A percentile compares a stretch with the other conserved stretches of the same genome.
Conservation (phyloP, 345 rosid species). For the Camelina hispida region DNA sequence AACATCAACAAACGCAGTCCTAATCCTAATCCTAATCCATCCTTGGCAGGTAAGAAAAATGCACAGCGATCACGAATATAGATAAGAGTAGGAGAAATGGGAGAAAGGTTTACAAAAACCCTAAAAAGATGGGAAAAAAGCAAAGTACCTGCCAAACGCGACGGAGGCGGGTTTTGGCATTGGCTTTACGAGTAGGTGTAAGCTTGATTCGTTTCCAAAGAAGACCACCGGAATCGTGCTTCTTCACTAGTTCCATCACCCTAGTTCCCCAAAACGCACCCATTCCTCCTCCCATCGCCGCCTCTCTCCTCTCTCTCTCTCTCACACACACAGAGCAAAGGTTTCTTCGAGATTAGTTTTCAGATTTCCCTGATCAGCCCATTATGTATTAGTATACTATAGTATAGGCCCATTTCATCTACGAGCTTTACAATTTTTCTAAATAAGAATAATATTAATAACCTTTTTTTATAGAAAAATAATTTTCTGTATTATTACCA, state of each 20-base stretch:
- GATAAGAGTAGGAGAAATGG: neutral
- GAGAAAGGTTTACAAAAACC: conserved; percentile 24
- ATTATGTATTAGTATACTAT: neutral
- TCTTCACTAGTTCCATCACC: conserved; percentile 92
- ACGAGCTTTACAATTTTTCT: neutral
- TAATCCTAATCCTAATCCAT: neutral
- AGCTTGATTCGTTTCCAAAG: conserved; percentile 95
- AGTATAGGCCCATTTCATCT: conserved; percentile 29
- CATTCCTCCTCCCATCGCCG: conserved; percentile 47
- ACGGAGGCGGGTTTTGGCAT: conserved; percentile 93
- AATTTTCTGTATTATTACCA: too few species aligned
- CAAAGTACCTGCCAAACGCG: conserved; percentile 88
- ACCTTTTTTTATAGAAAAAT: neutral
- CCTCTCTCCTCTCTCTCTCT: conserved; percentile 26
- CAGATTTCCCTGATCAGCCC: conserved; percentile 31
- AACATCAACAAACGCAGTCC: neutral
- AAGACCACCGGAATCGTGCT: conserved; percentile 92
- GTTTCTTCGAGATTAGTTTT: conserved; percentile 57
- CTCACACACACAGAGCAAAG: conserved; percentile 40
- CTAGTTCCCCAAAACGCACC: conserved; percentile 86
- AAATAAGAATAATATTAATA: too few species aligned
- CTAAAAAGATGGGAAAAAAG: neutral
- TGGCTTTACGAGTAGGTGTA: conserved; percentile 89
- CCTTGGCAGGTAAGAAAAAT: neutral
- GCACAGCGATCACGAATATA: too few species aligned